Evolutionary conservation across 139 green algal species (phyloP).

Genomic region (Chlamydomonas sphaeroides): DNA sequence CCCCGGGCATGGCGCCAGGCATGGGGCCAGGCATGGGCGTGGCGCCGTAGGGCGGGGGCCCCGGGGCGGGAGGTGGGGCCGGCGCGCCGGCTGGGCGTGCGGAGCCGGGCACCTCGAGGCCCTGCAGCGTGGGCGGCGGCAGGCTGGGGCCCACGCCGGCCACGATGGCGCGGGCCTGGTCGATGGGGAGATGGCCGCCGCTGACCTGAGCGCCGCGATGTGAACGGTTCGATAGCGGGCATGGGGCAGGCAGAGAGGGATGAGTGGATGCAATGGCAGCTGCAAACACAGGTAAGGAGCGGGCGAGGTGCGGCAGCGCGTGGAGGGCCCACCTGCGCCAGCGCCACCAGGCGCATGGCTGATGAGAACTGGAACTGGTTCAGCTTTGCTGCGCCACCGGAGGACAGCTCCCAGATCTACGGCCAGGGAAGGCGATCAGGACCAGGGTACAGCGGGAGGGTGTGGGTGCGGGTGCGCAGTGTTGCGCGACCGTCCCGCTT

Average conservation of each 20-base stretch:
- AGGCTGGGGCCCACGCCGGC: conserved; percentile 69
- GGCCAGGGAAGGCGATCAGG: too few species aligned
- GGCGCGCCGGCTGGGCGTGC: not conserved
- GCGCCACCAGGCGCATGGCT: conserved; percentile 81
- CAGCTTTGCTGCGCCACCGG: conserved; percentile 70
- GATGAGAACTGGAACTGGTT: conserved; percentile 83
- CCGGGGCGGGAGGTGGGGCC: not conserved
- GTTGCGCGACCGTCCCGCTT: not conserved
- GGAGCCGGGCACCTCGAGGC: conserved; percentile 40
- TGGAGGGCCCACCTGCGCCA: conserved; percentile 81
- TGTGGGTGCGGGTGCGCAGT: too few species aligned
- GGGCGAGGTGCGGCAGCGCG: too few species aligned
- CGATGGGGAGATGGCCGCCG: conserved; percentile 55
- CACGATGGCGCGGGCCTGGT: conserved; percentile 63
- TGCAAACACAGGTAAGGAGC: too few species aligned
- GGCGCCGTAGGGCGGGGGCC: not conserved
- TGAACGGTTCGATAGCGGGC: too few species aligned
- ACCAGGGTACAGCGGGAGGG: too few species aligned
- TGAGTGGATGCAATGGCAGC: too few species aligned
- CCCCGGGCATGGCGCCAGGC: not conserved
- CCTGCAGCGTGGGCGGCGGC: conserved; percentile 64
- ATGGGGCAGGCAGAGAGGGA: too few species aligned
- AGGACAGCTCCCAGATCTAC: conserved; percentile 88
- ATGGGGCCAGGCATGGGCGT: not conserved
- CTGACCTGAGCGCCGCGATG: conserved; percentile 64